phyloP scores from a whole-genome alignment of 140 eudicot genomes.

The Bidens hawaiensis region DNA sequence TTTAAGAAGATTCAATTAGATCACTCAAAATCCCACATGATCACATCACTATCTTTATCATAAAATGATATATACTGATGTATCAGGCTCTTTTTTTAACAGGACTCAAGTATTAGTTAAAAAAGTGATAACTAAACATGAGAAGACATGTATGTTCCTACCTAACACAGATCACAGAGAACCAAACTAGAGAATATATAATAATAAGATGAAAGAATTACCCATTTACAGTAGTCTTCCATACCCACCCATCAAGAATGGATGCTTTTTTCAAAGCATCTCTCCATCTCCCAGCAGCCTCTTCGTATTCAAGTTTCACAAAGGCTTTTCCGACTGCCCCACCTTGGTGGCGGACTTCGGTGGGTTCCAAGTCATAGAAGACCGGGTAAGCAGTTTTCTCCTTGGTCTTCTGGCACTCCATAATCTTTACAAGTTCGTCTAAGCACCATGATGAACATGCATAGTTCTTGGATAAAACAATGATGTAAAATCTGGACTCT shows the following conservation, averaged over 20 bases:
- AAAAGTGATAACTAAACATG: too few species aligned
- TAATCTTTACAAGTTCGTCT: slow-evolving; percentile 15
- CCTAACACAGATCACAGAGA: too few species aligned
- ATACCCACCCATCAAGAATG: slow-evolving; percentile 1
- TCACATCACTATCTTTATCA: too few species aligned
- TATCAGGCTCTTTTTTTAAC: too few species aligned
- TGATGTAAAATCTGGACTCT: slow-evolving; percentile 12
- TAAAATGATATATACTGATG: too few species aligned
- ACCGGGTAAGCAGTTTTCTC: slow-evolving; percentile 14
- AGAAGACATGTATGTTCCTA: too few species aligned
- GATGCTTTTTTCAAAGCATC: slow-evolving; percentile 15
- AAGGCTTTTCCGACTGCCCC: slow-evolving; percentile 21
- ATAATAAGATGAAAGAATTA: background rate
- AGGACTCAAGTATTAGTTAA: too few species aligned
- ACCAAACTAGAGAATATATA: background rate
- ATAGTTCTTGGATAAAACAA: slow-evolving; percentile 20
- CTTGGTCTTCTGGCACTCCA: slow-evolving; percentile 13
- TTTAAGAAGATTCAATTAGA: background rate
- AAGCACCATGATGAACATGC: slow-evolving; percentile 26
- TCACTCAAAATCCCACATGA: background rate
- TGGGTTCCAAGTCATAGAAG: slow-evolving; percentile 19
- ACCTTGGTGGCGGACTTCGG: slow-evolving; percentile 13
- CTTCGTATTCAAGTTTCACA: background rate
- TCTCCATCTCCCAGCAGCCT: slow-evolving; percentile 17
- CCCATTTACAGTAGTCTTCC: slow-evolving; percentile 10